Percentiles rank a stretch among this genome's conserved stretches.
These are phyloP conservation scores for Phaeosphaeriaceae sp. DNA, from an alignment of 2,329 filamentous ascomycete genomes.

Conservation along the genomic window DNA sequence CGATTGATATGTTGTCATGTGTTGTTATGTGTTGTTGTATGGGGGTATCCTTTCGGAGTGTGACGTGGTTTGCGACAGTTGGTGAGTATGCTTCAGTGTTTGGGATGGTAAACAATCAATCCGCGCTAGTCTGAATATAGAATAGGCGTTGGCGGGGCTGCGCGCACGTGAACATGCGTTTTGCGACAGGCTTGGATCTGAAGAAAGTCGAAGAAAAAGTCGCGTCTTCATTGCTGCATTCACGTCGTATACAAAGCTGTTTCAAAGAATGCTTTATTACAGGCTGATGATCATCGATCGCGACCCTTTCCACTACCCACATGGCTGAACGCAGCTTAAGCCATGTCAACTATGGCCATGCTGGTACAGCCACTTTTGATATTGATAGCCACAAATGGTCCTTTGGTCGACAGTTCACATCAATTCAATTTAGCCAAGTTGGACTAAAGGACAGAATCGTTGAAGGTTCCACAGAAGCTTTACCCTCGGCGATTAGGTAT, in stretches of 20 bases:
- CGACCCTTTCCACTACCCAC: conserved; percentile 49
- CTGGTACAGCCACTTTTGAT: conserved; percentile 59
- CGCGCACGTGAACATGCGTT: conserved; percentile 39
- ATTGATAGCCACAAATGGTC: conserved; percentile 56
- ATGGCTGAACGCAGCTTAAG: conserved; percentile 62
- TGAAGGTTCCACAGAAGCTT: conserved; percentile 13
- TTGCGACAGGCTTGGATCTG: conserved; percentile 21
- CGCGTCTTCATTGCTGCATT: conserved; percentile 9
- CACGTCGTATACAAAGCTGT: conserved; percentile 5
- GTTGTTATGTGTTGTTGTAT: neutral
- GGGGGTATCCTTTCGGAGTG: neutral
- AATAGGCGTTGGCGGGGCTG: conserved; percentile 6
- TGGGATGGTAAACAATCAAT: conserved; percentile 38
- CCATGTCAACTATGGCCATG: conserved; percentile 61
- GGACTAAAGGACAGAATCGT: conserved; percentile 24
- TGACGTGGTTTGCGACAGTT: conserved; percentile 27
- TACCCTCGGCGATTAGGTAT: conserved; percentile 24
- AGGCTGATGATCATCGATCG: conserved; percentile 12
- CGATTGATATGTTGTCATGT: neutral
- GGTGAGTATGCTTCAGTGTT: conserved; percentile 25
- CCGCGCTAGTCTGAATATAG: conserved; percentile 15
- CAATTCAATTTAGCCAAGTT: conserved; percentile 33
- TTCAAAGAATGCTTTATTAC: conserved; percentile 33
- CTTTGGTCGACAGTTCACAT: conserved; percentile 51
- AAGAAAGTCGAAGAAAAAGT: neutral